Evolutionary conservation across 78 protist genomes (phyloP).

Genomic region (Dictyostelium intermedium): DNA sequence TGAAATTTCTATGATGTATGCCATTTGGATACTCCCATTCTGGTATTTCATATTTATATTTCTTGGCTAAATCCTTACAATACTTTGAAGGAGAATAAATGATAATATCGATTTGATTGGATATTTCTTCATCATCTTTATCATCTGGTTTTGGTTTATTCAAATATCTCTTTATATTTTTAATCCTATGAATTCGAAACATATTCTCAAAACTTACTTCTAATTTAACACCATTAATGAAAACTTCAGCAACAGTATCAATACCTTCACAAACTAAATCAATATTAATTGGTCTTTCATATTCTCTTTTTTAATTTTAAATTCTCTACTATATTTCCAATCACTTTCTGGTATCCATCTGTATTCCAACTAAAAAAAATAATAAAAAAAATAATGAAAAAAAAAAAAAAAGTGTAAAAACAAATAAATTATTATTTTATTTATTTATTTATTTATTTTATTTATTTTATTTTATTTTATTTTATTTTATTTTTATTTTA

Average conservation of each 20-base stretch:
- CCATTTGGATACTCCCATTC: constrained; percentile 83
- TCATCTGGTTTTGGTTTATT: neutral
- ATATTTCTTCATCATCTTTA: neutral
- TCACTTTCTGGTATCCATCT: constrained; percentile 75
- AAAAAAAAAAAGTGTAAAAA: no score
- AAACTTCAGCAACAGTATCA: constrained; percentile 63
- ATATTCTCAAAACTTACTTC: constrained; percentile 4
- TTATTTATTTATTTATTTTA: no score
- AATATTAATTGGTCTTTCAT: neutral
- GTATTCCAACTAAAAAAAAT: constrained; percentile 34
- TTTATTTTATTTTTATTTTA: no score
- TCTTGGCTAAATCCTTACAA: neutral
- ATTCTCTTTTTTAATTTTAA: neutral
- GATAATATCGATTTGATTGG: constrained; percentile 1
- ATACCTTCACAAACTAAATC: constrained; percentile 73
- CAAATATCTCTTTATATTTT: constrained; percentile 2
- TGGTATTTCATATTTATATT: constrained; percentile 41
- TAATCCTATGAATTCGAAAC: constrained; percentile 33
- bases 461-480: no score
- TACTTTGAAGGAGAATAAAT: constrained; percentile 40
- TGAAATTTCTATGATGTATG: constrained; percentile 64
- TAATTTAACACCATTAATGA: constrained; percentile 17
- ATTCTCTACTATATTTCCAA: constrained; percentile 38
- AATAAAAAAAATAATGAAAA: neutral
- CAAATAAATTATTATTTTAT: no score